A percentile compares a stretch with the other conserved stretches of the same genome.
Conservation (phyloP, 2,329 filamentous ascomycete genomes). For the Pseudogymnoascus sp. region DNA sequence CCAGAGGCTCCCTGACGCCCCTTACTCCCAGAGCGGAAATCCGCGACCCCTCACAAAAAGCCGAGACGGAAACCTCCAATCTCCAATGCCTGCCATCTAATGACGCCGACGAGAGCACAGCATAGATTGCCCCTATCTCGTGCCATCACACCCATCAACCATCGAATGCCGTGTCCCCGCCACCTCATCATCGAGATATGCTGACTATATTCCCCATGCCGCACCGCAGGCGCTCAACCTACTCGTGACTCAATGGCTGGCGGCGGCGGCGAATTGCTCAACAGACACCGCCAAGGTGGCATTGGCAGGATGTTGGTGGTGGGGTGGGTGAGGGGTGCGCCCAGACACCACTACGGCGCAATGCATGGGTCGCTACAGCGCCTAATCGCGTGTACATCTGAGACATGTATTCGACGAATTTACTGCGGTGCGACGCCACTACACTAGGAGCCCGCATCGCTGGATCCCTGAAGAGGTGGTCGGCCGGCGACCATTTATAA, state of each 20-base stretch:
- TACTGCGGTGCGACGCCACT: not conserved
- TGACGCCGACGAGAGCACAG: not conserved
- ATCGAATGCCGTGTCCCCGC: constrained; percentile 1
- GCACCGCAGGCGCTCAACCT: not conserved
- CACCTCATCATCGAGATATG: not conserved
- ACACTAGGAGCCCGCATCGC: constrained; percentile 1
- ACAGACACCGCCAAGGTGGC: not conserved
- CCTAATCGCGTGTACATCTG: constrained; percentile 8
- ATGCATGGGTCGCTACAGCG: constrained; percentile 3
- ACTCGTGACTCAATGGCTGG: not conserved
- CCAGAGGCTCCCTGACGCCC: not conserved
- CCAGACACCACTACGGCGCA: not conserved
- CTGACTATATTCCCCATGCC: not conserved
- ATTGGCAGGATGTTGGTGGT: not conserved
- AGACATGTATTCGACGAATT: not conserved
- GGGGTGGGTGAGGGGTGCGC: not conserved
- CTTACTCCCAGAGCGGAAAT: not conserved
- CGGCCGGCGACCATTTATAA: not conserved
- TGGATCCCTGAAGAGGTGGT: not conserved
- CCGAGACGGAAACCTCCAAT: not conserved
- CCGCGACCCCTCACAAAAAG: not conserved
- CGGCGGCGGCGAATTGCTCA: constrained; percentile 2
- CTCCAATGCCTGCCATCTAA: not conserved
- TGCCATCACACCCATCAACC: not conserved
- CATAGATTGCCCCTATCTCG: constrained; percentile 4